phyloP scores from a whole-genome alignment of 2,329 filamentous ascomycete genomes.

The Aspergillus caelatus region DNA sequence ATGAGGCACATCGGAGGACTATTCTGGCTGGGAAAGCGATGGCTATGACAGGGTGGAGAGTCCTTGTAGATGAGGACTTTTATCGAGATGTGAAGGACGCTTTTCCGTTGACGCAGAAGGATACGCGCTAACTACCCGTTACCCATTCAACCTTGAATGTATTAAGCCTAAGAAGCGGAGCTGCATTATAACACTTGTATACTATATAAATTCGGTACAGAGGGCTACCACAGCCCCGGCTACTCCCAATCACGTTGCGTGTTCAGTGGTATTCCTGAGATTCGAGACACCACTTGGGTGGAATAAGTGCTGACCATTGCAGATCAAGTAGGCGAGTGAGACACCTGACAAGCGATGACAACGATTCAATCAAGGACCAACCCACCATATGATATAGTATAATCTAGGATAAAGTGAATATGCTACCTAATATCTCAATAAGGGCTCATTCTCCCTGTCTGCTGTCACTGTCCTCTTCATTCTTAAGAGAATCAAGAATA shows the following conservation, averaged over 20 bases:
- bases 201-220: too few species aligned
- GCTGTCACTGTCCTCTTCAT: not conserved
- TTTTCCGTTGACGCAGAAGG: not conserved
- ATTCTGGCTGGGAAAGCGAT: not conserved
- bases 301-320: too few species aligned
- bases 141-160: accelerated
- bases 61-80: not conserved
- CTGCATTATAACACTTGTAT: too few species aligned
- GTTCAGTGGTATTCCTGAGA: too few species aligned
- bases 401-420: not conserved
- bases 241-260: too few species aligned
- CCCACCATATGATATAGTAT: not conserved
- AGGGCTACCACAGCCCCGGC: too few species aligned
- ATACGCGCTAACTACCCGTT: not conserved
- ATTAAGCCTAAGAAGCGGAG: not conserved
- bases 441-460: not conserved
- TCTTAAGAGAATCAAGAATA: not conserved
- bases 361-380: not conserved
- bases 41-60: not conserved
- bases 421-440: not conserved
- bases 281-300: too few species aligned
- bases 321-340: too few species aligned
- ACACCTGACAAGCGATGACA: too few species aligned
- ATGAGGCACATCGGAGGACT: not conserved
- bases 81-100: not conserved